Base-by-base conservation (phyloP, 164 flowering plant genomes). In the Nymphaea colorata region DNA sequence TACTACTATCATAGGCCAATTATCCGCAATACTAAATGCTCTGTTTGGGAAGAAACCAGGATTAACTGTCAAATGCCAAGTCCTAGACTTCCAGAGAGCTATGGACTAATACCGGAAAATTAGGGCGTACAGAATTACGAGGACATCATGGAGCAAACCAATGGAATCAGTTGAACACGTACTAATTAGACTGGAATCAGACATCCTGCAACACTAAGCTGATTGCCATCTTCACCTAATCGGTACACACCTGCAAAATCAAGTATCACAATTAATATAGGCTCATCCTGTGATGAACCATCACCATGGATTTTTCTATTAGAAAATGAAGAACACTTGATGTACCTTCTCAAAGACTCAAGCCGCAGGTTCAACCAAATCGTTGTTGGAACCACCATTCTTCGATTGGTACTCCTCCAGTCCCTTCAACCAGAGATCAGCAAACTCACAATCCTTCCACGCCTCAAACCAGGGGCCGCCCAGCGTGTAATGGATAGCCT, bases 401-500 rank as follows among this genome's bases (percentile, higher is more conserved):
- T 44, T 55, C 71, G 47, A 61, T 45, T 60, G 57, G 10, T 41
- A 66, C 43, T 41, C 60, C 63, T 85, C 82, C 85, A 73, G 59
- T 70, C 86, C 94, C 4, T 76, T 84, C 74, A 85, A 11, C 94
- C 94, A 86, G 66, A 88, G 69, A 59, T 88, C 91, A 2, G 78
- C 89, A 71, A 86, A 86, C 61, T 88, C 91, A 66, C 94, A 88
- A 68, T 85, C 74, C 73, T 83, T 88, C 86, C 87, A 85, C 3
- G 83, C 84, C 69, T 86, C 89, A 71, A 88, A 88, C 94, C 94
- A 88, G 0, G 94, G 94, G 15, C 94, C 94, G 6, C 94, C 94
- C 36, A 78, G 85, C n/a, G 94, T 88, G 42, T 85, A 88, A 69
- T 88, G 94, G 57, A 88, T 78, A 0, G 94, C 89, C 66, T 81